These are phyloP conservation scores for Xylaria arbuscula DNA, from an alignment of 2,329 filamentous ascomycete genomes.

Conservation along the genomic window DNA sequence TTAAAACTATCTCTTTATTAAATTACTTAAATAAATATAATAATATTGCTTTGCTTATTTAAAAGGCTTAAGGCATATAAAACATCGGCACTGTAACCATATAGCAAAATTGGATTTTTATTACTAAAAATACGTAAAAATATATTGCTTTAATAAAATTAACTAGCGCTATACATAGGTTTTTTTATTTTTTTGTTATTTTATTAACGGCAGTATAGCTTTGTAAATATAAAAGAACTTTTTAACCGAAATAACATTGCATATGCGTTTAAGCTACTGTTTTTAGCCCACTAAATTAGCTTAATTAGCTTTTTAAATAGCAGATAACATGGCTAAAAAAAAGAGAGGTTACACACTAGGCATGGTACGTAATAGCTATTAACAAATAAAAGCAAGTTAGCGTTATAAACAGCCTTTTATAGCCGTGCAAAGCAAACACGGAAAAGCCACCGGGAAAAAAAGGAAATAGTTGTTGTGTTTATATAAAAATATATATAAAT, in stretches of 20 bases:
- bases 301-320: background rate
- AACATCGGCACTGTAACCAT: background rate
- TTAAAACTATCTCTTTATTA: background rate
- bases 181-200: background rate
- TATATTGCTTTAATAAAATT: background rate
- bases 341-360: background rate
- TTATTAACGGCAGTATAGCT: background rate
- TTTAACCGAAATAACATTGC: background rate
- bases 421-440: background rate
- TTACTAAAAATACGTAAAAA: too few species aligned
- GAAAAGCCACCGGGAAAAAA: too few species aligned
- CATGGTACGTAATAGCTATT: background rate
- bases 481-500: conserved; percentile 4
- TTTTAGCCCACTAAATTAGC: background rate
- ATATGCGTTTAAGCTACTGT: background rate
- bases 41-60: background rate
- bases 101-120: too few species aligned
- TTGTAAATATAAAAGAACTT: background rate
- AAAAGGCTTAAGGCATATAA: background rate
- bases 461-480: too few species aligned
- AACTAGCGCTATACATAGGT: background rate
- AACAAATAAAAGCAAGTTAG: background rate
- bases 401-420: background rate
- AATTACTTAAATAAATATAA: background rate
- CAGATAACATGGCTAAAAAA: background rate